These are phyloP conservation scores for Aspergillus caelatus DNA, from an alignment of 2,329 filamentous ascomycete species.

Conservation along the genomic window DNA sequence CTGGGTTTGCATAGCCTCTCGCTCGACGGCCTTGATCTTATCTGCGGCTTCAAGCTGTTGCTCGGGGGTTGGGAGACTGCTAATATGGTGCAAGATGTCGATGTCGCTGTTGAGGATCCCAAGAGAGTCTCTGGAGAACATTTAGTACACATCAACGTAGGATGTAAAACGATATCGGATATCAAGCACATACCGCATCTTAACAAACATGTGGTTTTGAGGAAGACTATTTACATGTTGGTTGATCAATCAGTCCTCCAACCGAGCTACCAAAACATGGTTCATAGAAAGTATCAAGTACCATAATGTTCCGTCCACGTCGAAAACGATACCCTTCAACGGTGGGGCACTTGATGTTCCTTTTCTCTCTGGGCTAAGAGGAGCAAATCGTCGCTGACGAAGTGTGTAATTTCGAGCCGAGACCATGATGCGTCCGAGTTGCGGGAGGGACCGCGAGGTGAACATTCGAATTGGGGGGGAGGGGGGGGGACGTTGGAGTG, in stretches of 20 bases:
- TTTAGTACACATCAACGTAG: background rate
- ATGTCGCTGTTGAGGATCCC: conserved; percentile 70
- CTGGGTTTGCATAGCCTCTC: conserved; percentile 76
- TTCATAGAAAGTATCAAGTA: conserved; percentile 39
- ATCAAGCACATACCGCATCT: conserved; percentile 68
- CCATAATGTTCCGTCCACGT: conserved; percentile 95
- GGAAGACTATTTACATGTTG: conserved; percentile 63
- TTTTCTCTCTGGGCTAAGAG: conserved; percentile 43
- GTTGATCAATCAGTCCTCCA: background rate
- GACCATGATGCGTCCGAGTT: conserved; percentile 22
- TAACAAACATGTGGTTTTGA: conserved; percentile 91
- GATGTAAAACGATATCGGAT: background rate
- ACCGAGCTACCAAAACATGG: background rate
- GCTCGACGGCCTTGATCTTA: conserved; percentile 78
- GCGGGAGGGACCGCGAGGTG: background rate
- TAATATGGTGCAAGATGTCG: conserved; percentile 91
- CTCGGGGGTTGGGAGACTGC: conserved; percentile 64
- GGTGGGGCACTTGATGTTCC: conserved; percentile 39
- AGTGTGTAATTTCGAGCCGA: conserved; percentile 25
- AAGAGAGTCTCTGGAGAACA: conserved; percentile 55
- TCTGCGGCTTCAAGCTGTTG: conserved; percentile 68
- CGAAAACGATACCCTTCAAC: conserved; percentile 72
- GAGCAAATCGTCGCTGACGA: conserved; percentile 52
- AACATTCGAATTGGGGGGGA: conserved; percentile 2
- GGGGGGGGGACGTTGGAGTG: background rate